A percentile compares a stretch with the other conserved stretches of the same genome.
Evolutionary conservation across 345 rosid genomes (phyloP).

Genomic region (Hibiscus syriacus): DNA sequence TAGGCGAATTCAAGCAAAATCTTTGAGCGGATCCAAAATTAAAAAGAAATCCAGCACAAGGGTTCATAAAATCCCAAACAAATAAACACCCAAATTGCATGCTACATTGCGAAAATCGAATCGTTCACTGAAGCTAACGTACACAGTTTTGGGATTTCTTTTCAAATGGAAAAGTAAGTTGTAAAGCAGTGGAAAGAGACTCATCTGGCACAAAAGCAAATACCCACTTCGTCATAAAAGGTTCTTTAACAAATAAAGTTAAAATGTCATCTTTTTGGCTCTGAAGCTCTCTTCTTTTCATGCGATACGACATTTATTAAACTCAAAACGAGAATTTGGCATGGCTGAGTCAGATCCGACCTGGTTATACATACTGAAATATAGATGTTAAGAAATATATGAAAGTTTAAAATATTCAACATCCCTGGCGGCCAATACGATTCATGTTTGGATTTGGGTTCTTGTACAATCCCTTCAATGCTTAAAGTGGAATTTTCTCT

Average conservation of each 20-base stretch:
- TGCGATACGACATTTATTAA: background rate
- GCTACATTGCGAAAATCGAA: background rate
- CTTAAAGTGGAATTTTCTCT: too few species aligned
- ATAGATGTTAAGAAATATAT: too few species aligned
- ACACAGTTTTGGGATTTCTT: background rate
- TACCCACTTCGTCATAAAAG: background rate
- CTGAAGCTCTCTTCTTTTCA: background rate
- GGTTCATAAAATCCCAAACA: background rate
- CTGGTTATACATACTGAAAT: too few species aligned
- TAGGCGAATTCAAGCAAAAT: background rate
- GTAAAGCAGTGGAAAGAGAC: background rate
- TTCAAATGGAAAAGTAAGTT: background rate
- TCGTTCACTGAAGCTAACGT: background rate
- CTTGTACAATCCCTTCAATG: too few species aligned
- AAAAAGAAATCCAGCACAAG: background rate
- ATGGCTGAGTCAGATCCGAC: background rate
- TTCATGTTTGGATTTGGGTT: too few species aligned
- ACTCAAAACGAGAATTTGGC: background rate
- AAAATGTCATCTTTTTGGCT: background rate
- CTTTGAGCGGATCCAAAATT: background rate
- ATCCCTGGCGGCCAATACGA: too few species aligned
- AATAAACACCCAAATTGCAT: background rate
- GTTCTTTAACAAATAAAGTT: background rate
- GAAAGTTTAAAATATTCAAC: too few species aligned
- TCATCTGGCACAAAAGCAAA: constrained; percentile 5